Base-by-base conservation (phyloP, 176 grass and related monocot species). In the Bolboschoenus planiculmis region DNA sequence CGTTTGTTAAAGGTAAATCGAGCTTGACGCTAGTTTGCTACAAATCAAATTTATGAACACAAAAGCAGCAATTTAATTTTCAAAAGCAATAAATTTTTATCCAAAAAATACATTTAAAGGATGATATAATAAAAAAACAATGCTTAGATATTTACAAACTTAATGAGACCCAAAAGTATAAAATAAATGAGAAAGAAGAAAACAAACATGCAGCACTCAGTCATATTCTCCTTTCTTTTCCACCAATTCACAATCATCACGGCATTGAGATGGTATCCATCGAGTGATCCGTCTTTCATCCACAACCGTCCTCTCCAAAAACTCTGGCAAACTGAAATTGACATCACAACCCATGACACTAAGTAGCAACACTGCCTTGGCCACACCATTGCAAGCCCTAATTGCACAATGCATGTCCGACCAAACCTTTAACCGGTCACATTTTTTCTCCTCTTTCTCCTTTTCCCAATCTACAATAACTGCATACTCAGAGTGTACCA, bases 401-500 rank as follows among this genome's bases (percentile, higher is more conserved):
- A 94, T 77, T 0, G 83, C 56, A 72, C 92, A 94, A 10, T 90
- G 56, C 2, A 97, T 34, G 3, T 92, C 92, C 10, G 95, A 73
- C 95, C 88, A 92, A 46, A 61, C 78, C 42, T 83, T 83, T 20
- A 97, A 68, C 64, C 64, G 39, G 18, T 40, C 35, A 3, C 64
- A 16, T 3, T 68, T 68, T 40, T 68, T 68, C 1, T 78, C 56
- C 0, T 84, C 87, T 4, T 0, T 62, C 23, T 29, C 48, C 0
- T 56, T 68, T 84, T 97, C 86, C 11, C 60, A 64, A 51, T 88
- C 80, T 5, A 92, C 80, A 23, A 90, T 74, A 1, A 90, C 94
- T 0, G 94, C 68, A 77, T 94, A 97, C 76, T 97, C 91, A 3
- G 94, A 91, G 43, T 92, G 94, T 23, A 97, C 68, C 0, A 97